These are phyloP conservation scores for Beauveria sp. DNA, from an alignment of 2,329 filamentous ascomycete genomes.

Conservation along the genomic window DNA sequence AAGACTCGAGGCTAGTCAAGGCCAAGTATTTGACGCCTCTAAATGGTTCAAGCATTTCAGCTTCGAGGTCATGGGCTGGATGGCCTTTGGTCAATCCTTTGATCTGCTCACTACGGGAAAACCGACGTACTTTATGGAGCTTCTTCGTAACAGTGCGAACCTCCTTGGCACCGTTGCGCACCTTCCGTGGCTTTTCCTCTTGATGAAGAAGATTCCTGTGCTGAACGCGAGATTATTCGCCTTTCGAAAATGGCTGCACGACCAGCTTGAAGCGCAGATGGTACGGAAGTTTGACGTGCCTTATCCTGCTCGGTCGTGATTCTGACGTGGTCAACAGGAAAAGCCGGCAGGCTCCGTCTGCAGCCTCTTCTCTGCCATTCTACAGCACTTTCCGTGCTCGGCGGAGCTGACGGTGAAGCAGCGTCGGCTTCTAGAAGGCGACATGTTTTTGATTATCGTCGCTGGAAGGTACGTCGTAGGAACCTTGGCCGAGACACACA, in stretches of 20 bases:
- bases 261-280: background rate
- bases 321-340: background rate
- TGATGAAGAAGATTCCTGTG: background rate
- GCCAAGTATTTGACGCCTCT: slow-evolving; percentile 21
- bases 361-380: slow-evolving; percentile 24
- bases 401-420: slow-evolving; percentile 17
- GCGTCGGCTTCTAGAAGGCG: slow-evolving; percentile 19
- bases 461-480: slow-evolving; percentile 22
- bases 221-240: background rate
- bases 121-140: slow-evolving; percentile 17
- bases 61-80: slow-evolving; percentile 34
- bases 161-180: background rate
- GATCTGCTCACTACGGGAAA: slow-evolving; percentile 22
- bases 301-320: background rate
- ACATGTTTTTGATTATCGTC: slow-evolving; percentile 23
- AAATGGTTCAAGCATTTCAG: slow-evolving; percentile 28
- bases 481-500: no score
- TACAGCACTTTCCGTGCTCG: slow-evolving; percentile 19
- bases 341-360: background rate
- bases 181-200: background rate
- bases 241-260: background rate
- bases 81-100: slow-evolving; percentile 31
- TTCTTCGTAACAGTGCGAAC: slow-evolving; percentile 17
- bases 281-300: background rate
- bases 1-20: slow-evolving; percentile 17